Conservation (phyloP, 805 yeast genomes). For the Kuraishia hungarica region DNA sequence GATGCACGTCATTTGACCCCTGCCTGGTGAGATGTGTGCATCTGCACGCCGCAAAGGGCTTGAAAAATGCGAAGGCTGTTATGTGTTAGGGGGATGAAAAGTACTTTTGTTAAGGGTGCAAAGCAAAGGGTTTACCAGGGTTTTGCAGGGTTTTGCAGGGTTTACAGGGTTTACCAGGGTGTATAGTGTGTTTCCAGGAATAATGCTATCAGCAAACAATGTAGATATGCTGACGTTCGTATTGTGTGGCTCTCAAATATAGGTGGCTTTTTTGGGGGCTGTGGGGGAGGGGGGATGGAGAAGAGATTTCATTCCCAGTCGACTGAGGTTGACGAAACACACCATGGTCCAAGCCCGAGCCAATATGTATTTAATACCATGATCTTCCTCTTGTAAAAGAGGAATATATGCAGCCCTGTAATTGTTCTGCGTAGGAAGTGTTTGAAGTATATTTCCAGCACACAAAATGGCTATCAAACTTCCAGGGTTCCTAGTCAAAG, state of each 20-base stretch:
- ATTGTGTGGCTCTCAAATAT: neutral
- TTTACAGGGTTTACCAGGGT: neutral
- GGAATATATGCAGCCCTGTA: too few species aligned
- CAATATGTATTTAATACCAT: neutral
- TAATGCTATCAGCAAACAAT: too few species aligned
- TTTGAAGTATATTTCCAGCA: neutral
- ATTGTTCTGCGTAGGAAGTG: neutral
- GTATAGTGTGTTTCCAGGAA: too few species aligned
- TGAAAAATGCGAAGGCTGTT: too few species aligned
- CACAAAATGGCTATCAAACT: neutral
- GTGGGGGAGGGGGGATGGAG: too few species aligned
- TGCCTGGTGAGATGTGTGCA: neutral
- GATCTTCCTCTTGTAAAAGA: neutral
- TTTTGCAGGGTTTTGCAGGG: neutral
- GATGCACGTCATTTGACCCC: neutral
- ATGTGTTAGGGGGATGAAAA: too few species aligned
- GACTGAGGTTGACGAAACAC: neutral
- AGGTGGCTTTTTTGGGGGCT: neutral
- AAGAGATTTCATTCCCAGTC: neutral
- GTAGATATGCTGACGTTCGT: neutral
- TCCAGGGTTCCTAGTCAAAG: neutral
- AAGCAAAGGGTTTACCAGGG: too few species aligned
- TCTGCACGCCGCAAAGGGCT: neutral
- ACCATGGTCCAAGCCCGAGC: neutral
- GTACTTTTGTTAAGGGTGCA: neutral